phyloP scores from a whole-genome alignment of 768 basidiomycete species.

The Candolleomyces efflorescens region DNA sequence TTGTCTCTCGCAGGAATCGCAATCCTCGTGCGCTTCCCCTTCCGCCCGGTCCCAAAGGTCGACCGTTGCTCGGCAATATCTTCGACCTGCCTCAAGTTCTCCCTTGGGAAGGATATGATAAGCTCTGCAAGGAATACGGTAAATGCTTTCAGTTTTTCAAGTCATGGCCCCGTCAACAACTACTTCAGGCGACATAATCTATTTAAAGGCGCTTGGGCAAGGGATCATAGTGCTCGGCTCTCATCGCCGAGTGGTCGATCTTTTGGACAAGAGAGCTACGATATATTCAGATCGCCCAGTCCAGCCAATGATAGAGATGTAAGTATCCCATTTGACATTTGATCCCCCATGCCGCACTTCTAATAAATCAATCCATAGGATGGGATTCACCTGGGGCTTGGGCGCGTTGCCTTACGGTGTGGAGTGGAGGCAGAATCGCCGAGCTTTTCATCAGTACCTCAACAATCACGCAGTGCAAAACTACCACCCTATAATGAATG shows the following conservation, averaged over 20 bases:
- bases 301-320: slow-evolving; percentile 20
- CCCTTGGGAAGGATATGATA: slow-evolving; percentile 10
- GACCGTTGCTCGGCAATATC: slow-evolving; percentile 11
- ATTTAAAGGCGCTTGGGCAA: slow-evolving; percentile 10
- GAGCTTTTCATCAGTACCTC: slow-evolving; percentile 20
- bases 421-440: slow-evolving; percentile 18
- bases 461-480: slow-evolving; percentile 9
- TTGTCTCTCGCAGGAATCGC: neutral
- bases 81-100: slow-evolving; percentile 2
- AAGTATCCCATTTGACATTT: neutral
- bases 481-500: slow-evolving; percentile 13
- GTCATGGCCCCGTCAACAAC: too few species aligned
- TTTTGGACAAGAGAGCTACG: slow-evolving; percentile 12
- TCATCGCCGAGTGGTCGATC: slow-evolving; percentile 1
- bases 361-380: slow-evolving; percentile 8
- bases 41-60: slow-evolving; percentile 14
- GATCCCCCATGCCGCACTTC: neutral
- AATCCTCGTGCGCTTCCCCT: slow-evolving; percentile 6
- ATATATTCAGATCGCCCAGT: slow-evolving; percentile 18
- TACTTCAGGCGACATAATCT: slow-evolving; percentile 4
- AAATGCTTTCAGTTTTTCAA: neutral
- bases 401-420: slow-evolving; percentile 21
- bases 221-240: slow-evolving; percentile 5
- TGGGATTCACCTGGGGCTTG: slow-evolving; percentile 21
- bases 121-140: slow-evolving; percentile 14